Base-by-base conservation (phyloP, 1,284 basidiomycete species). In the Earliella scabrosa region DNA sequence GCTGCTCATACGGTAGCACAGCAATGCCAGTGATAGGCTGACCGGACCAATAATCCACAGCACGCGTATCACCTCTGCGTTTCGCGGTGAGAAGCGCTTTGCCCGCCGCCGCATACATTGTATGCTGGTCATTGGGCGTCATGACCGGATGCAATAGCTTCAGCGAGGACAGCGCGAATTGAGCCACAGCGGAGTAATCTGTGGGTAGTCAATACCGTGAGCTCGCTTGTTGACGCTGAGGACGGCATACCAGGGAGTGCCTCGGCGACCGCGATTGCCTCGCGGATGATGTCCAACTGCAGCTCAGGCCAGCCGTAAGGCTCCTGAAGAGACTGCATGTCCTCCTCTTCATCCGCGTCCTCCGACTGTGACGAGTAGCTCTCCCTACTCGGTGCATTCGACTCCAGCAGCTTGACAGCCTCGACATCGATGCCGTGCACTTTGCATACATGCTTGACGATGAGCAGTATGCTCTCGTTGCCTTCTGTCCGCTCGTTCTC, bases 251-350 rank as follows among this genome's bases (percentile, higher is more conserved):
- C 94, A 55, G 94, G 92, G n/a, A 98, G 75, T 16, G 92, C 85
- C 72, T 98, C 95, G 4, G 93, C 91, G 10, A 98, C 87, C 0
- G 90, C 86, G 31, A 98, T 88, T 0, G 94, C 92, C 68, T 98
- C 96, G 45, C 95, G 86, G 34, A 98, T 81, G 29, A 97, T 86
- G 29, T 93, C 93, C 29, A 97, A 83, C 73, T 98, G 96, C 45
- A 98, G 78, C 68, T 95, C 92, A 1, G 93, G 88, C 97, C 96
- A 99, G 1, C 96, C 95, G 68, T 89, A 94, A 3, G 82, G 73
- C 58, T 84, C 82, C 23, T 72, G 70, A 31, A 75, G 66, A 31
- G 74, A 71, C 32, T 77, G 74, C 39, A 82, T 72, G 35, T 77
- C 75, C 32, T 78, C 74, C 35, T 67, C 65, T 4, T 63, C 57